A percentile compares a stretch with the other conserved stretches of the same genome.
phyloP scores from a whole-genome alignment of 1,284 basidiomycete genomes.

The Microbotryum violaceum region DNA sequence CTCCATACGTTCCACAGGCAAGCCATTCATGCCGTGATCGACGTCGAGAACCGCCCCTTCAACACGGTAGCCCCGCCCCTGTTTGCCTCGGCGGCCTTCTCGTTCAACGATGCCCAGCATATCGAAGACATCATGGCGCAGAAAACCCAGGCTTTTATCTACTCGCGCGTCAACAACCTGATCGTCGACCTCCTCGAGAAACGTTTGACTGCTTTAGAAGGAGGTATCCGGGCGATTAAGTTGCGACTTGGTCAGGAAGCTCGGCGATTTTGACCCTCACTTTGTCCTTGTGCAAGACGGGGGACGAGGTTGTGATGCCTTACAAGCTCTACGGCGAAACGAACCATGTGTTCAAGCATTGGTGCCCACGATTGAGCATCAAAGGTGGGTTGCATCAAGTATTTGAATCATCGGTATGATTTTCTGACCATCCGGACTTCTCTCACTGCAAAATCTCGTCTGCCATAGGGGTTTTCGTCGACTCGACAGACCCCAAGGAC shows the following conservation, averaged over 20 bases:
- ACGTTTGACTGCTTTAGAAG: conserved; percentile 41
- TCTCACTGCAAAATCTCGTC: no score
- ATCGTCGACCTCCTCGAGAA: conserved; percentile 41
- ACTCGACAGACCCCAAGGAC: conserved; percentile 34
- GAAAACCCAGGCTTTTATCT: conserved; percentile 11
- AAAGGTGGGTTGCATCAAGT: conserved; percentile 34
- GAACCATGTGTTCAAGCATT: conserved; percentile 34
- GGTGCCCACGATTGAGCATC: conserved; percentile 35
- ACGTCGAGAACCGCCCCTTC: no score
- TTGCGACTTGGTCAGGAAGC: conserved; percentile 40
- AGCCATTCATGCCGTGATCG: no score
- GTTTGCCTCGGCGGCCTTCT: conserved; percentile 5
- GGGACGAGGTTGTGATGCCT: conserved; percentile 40
- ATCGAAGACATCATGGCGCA: conserved; percentile 1
- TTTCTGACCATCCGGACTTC: no score
- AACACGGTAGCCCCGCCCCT: neutral
- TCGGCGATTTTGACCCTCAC: conserved; percentile 39
- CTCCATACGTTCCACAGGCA: no score
- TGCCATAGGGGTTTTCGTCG: conserved; percentile 25
- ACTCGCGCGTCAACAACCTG: conserved; percentile 40
- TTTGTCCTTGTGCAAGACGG: conserved; percentile 34
- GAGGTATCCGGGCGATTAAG: conserved; percentile 40
- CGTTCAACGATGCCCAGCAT: conserved; percentile 9
- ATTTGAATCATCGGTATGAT: no score
- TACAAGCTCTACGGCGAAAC: conserved; percentile 31